Percentiles rank a stretch among this genome's conserved stretches.
phyloP scores from a whole-genome alignment of 179 eudicot genomes.

The Carnegiea gigantea region DNA sequence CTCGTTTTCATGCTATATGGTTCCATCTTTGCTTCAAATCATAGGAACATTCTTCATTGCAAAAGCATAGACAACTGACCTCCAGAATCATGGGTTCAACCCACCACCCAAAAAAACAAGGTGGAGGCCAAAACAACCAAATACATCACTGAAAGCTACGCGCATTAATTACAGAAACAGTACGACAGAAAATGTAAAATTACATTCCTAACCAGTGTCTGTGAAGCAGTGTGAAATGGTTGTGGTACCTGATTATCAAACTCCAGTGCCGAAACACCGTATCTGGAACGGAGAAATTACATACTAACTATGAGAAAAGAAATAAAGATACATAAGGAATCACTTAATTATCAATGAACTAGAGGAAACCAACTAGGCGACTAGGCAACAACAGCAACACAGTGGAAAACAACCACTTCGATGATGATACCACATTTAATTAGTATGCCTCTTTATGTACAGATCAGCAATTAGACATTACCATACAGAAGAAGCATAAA shows the following conservation, averaged over 20 bases:
- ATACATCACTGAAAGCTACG: background rate
- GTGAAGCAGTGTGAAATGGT: constrained; percentile 9
- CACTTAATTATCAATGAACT: no score
- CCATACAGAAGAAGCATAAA: background rate
- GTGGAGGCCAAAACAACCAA: background rate
- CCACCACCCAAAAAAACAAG: no score
- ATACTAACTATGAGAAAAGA: background rate
- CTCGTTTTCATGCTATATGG: no score
- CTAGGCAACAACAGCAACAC: no score
- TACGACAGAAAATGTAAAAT: background rate
- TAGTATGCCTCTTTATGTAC: no score
- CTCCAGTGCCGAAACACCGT: constrained; percentile 66
- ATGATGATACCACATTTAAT: no score
- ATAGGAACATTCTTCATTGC: no score
- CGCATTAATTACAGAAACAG: background rate
- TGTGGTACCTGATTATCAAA: constrained; percentile 71
- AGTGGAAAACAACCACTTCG: background rate
- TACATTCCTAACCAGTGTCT: background rate
- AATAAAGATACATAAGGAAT: background rate
- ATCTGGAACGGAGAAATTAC: constrained; percentile 36
- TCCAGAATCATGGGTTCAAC: no score
- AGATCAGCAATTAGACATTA: background rate
- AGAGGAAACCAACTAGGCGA: no score
- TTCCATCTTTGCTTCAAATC: no score
- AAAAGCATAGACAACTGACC: no score